These are phyloP conservation scores for Arthroderma sp. DNA, from an alignment of 2,329 filamentous ascomycete species.

Conservation along the genomic window DNA sequence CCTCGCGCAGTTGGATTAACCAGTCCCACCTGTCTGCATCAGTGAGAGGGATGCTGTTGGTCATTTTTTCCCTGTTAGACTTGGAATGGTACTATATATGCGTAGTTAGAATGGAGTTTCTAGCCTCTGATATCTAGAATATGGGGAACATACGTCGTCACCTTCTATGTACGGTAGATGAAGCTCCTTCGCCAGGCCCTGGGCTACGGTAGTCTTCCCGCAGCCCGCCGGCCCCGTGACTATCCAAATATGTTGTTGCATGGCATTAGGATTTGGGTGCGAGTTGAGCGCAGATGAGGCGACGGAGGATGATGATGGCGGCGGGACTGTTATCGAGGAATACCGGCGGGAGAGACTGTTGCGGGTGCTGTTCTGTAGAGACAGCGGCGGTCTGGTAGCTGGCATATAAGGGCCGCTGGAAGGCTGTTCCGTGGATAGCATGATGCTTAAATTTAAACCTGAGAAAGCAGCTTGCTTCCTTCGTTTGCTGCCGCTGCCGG, in stretches of 20 bases:
- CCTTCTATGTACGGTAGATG: slow-evolving; percentile 63
- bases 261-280: slow-evolving; percentile 9
- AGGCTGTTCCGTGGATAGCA: slow-evolving; percentile 32
- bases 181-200: slow-evolving; percentile 51
- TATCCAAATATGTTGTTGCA: slow-evolving; percentile 66
- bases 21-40: slow-evolving; percentile 97
- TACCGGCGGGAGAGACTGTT: background rate
- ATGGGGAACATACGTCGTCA: slow-evolving; percentile 51
- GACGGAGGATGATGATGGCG: slow-evolving; percentile 2
- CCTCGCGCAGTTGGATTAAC: slow-evolving; percentile 67
- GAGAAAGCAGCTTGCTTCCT: background rate
- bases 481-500: background rate
- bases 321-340: background rate
- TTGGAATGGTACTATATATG: slow-evolving; percentile 37
- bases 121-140: background rate
- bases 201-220: slow-evolving; percentile 65
- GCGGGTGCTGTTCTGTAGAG: background rate
- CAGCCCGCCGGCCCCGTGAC: slow-evolving; percentile 69
- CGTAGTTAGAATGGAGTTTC: slow-evolving; percentile 8
- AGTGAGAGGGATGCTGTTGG: slow-evolving; percentile 66
- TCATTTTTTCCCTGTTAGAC: slow-evolving; percentile 86
- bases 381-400: background rate
- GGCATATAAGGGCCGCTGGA: slow-evolving; percentile 10
- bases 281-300: slow-evolving; percentile 13
- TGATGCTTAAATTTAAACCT: slow-evolving; percentile 17